phyloP scores from a whole-genome alignment of 345 rosid species.

The Eucalyptus regnans region DNA sequence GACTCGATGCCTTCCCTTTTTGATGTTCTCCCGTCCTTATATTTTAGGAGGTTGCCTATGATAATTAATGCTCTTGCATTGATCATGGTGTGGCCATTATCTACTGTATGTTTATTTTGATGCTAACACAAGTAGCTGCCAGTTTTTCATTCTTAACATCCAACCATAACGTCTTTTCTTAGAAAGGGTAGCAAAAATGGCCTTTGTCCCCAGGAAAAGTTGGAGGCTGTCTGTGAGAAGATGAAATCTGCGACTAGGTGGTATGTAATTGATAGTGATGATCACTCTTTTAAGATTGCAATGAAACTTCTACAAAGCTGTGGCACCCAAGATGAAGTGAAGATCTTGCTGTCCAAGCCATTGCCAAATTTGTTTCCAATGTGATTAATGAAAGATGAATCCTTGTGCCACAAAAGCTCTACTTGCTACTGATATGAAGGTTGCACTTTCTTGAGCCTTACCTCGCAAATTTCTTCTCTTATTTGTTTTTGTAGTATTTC shows the following conservation, averaged over 20 bases:
- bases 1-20: background rate
- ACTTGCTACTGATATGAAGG: background rate
- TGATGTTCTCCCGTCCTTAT: background rate
- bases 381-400: constrained; percentile 9
- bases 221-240: constrained; percentile 50
- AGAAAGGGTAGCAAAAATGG: constrained; percentile 63
- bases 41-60: background rate
- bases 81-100: background rate
- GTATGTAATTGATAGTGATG: constrained; percentile 71
- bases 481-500: background rate
- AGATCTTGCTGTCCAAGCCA: constrained; percentile 39
- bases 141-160: background rate
- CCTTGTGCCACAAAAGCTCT: background rate
- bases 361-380: constrained; percentile 31
- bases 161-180: background rate
- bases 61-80: background rate
- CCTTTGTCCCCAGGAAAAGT: constrained; percentile 56
- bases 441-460: background rate
- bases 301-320: constrained; percentile 44
- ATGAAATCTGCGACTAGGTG: constrained; percentile 40
- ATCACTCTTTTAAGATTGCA: constrained; percentile 71
- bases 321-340: constrained; percentile 55
- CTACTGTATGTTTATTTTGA: background rate
- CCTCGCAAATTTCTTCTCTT: background rate
- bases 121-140: background rate